Conservation (phyloP, 2,329 filamentous ascomycete genomes). For the Penicillium nordicum region DNA sequence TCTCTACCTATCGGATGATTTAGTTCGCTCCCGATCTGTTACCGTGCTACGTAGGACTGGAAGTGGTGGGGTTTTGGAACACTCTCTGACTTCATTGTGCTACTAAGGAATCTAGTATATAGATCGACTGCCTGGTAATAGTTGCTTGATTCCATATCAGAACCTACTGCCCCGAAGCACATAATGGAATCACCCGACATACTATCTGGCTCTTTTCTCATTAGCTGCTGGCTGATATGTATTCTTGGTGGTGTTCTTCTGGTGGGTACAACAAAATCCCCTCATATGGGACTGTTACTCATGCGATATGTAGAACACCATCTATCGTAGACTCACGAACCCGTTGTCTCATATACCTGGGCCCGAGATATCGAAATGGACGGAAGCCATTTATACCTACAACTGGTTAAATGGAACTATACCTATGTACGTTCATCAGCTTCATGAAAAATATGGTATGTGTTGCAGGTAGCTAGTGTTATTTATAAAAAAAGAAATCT, state of each 20-base stretch:
- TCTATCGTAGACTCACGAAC: slow-evolving; percentile 12
- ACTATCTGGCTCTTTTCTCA: background rate
- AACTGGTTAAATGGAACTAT: slow-evolving; percentile 22
- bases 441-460: slow-evolving; percentile 33
- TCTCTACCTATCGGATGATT: background rate
- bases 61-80: background rate
- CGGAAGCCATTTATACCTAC: slow-evolving; percentile 20
- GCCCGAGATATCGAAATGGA: slow-evolving; percentile 27
- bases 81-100: background rate
- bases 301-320: slow-evolving; percentile 1
- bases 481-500: background rate
- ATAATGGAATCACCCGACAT: background rate
- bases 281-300: background rate
- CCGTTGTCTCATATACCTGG: slow-evolving; percentile 22
- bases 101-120: background rate
- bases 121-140: background rate
- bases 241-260: background rate
- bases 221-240: background rate
- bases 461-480: background rate
- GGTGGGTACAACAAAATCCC: background rate
- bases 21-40: background rate
- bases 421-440: slow-evolving; percentile 22
- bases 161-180: background rate
- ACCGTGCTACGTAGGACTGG: background rate
- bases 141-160: background rate